These are phyloP conservation scores for Epichloe coenophiala DNA, from an alignment of 2,329 filamentous ascomycete species.

Conservation along the genomic window DNA sequence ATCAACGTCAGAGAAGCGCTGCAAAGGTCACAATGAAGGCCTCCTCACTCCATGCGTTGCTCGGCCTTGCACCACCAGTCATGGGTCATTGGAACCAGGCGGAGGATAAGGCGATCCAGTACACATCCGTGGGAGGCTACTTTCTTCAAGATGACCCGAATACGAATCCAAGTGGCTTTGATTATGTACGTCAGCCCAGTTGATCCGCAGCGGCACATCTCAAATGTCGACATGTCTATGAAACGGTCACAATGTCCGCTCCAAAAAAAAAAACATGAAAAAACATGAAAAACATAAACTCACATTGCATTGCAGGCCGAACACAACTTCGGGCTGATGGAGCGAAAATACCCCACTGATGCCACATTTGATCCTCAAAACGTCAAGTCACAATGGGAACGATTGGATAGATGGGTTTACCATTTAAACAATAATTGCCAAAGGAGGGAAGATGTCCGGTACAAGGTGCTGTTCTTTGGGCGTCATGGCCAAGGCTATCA, in stretches of 20 bases:
- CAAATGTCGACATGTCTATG: not conserved
- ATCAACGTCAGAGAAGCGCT: not conserved
- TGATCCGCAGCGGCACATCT: too few species aligned
- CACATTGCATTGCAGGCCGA: conserved; percentile 28
- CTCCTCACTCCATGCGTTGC: conserved; percentile 13
- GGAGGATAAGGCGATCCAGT: conserved; percentile 35
- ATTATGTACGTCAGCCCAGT: conserved; percentile 38
- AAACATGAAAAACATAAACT: not conserved
- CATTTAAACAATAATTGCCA: conserved; percentile 32
- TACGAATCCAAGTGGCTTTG: conserved; percentile 44
- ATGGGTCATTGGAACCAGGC: conserved; percentile 18
- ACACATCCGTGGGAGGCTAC: conserved; percentile 46
- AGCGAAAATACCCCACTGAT: conserved; percentile 47
- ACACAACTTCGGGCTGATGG: conserved; percentile 52
- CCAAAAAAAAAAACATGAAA: too few species aligned
- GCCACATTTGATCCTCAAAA: conserved; percentile 22
- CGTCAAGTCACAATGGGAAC: conserved; percentile 47
- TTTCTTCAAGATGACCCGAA: conserved; percentile 49
- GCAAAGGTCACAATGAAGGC: conserved; percentile 18
- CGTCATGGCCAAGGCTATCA: conserved; percentile 58
- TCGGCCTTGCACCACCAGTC: conserved; percentile 16
- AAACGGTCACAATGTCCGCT: not conserved
- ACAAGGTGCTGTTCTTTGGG: conserved; percentile 55
- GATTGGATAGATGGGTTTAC: conserved; percentile 45
- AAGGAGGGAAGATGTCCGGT: conserved; percentile 32